Evolutionary conservation across 805 yeast genomes (phyloP).

Genomic region (Brettanomyces bruxellensis): DNA sequence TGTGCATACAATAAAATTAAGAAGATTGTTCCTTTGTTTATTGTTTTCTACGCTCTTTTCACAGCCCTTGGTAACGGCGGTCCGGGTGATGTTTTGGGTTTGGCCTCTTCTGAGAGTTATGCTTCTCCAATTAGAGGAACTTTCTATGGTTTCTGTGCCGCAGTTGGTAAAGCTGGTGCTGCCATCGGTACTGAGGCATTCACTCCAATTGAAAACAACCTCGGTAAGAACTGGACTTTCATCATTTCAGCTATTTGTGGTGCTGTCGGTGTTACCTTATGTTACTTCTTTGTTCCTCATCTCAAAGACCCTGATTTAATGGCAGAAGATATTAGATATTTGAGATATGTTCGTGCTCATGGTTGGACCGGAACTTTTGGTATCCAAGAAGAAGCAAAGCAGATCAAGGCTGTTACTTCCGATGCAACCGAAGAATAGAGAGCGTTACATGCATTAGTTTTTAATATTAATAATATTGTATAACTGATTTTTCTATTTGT

Average conservation of each 20-base stretch:
- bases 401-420: neutral
- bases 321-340: constrained; percentile 37
- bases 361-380: constrained; percentile 47
- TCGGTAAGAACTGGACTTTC: constrained; percentile 69
- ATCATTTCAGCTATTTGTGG: constrained; percentile 74
- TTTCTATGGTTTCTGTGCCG: constrained; percentile 67
- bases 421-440: neutral
- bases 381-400: neutral
- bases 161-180: constrained; percentile 80
- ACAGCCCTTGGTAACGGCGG: constrained; percentile 66
- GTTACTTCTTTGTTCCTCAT: constrained; percentile 59
- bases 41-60: constrained; percentile 67
- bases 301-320: constrained; percentile 56
- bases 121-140: constrained; percentile 78
- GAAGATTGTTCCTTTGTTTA: constrained; percentile 53
- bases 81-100: constrained; percentile 71
- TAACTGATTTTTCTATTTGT: too few species aligned
- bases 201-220: constrained; percentile 53
- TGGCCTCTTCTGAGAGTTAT: constrained; percentile 55
- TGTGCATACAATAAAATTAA: constrained; percentile 48
- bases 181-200: constrained; percentile 70
- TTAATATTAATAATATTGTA: too few species aligned
- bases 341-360: constrained; percentile 34
- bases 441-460: too few species aligned
- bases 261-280: constrained; percentile 48